phyloP scores from a whole-genome alignment of 495 filamentous ascomycete genomes.

The Oidiodendron maius region DNA sequence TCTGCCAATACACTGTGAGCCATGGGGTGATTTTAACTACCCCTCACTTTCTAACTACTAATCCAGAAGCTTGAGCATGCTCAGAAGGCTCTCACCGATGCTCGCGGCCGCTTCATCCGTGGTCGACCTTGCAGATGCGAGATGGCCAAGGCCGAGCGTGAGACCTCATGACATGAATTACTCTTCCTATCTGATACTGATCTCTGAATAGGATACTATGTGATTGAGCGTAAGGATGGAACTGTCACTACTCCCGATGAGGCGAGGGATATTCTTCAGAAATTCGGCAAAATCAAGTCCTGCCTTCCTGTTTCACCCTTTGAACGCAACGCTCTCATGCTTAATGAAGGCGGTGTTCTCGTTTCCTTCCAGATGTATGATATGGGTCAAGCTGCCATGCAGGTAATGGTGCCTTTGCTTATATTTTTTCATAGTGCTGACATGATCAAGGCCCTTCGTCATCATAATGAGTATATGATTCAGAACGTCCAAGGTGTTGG shows the following conservation, averaged over 20 bases:
- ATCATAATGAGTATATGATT: constrained; percentile 19
- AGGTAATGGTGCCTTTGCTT: constrained; percentile 25
- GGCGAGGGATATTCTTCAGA: constrained; percentile 32
- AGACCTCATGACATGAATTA: constrained; percentile 18
- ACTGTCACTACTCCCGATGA: constrained; percentile 33
- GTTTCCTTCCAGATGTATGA: constrained; percentile 45
- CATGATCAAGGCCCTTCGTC: constrained; percentile 10
- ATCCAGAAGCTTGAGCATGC: constrained; percentile 35
- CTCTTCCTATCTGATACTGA: not conserved
- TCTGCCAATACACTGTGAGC: constrained; percentile 55
- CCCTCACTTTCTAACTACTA: constrained; percentile 20
- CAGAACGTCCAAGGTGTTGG: constrained; percentile 9
- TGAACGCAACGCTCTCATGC: constrained; percentile 16
- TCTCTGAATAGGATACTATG: constrained; percentile 37
- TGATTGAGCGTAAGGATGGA: constrained; percentile 39
- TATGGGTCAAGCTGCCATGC: constrained; percentile 29
- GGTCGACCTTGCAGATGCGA: constrained; percentile 56
- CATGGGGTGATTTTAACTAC: no score
- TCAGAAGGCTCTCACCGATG: constrained; percentile 37
- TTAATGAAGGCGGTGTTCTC: constrained; percentile 39
- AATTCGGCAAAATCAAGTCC: constrained; percentile 27
- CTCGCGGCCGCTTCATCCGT: constrained; percentile 39
- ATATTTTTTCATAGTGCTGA: constrained; percentile 5
- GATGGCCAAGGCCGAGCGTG: constrained; percentile 52
- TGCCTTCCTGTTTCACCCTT: constrained; percentile 20